Conservation (phyloP, 352 stramenopile genomes). For the Blastocystis sp. region DNA sequence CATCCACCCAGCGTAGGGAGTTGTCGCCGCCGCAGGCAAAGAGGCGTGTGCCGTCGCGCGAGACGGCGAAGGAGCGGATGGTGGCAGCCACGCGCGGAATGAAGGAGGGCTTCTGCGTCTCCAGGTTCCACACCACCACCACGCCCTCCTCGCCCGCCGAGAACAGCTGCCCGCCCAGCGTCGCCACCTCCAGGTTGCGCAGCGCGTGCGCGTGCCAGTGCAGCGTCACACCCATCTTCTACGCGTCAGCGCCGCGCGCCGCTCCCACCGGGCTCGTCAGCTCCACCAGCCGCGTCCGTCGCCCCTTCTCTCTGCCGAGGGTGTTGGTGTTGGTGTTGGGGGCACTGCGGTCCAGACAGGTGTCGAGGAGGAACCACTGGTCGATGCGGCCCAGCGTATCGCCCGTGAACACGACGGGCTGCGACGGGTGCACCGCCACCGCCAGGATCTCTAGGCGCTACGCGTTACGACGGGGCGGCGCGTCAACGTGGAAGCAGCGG, state of each 20-base stretch:
- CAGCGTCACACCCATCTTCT: slow-evolving; percentile 16
- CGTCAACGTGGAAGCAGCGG: background rate
- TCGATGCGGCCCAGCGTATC: slow-evolving; percentile 9
- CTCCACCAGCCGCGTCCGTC: background rate
- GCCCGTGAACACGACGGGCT: background rate
- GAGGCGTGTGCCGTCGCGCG: slow-evolving; percentile 3
- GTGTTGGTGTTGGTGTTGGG: too few species aligned
- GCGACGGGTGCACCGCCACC: background rate
- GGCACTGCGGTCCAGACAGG: background rate
- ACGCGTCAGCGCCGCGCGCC: background rate
- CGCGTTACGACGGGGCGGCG: background rate
- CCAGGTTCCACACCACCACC: background rate
- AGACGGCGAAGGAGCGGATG: background rate
- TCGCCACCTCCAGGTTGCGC: background rate
- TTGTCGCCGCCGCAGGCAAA: slow-evolving; percentile 20
- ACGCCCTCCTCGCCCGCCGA: slow-evolving; percentile 6
- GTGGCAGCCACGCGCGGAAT: slow-evolving; percentile 20
- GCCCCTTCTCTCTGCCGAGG: background rate
- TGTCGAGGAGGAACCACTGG: slow-evolving; percentile 12
- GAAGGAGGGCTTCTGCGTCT: slow-evolving; percentile 9
- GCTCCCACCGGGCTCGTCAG: slow-evolving; percentile 1
- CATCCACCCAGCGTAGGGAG: slow-evolving; percentile 19
- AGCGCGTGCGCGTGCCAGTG: slow-evolving; percentile 55
- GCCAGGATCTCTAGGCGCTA: background rate
- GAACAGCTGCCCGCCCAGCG: slow-evolving; percentile 9